Percentiles rank a stretch among this genome's conserved stretches.
Conservation (phyloP, 2,329 filamentous ascomycete species). For the Sporothrix pallida region DNA sequence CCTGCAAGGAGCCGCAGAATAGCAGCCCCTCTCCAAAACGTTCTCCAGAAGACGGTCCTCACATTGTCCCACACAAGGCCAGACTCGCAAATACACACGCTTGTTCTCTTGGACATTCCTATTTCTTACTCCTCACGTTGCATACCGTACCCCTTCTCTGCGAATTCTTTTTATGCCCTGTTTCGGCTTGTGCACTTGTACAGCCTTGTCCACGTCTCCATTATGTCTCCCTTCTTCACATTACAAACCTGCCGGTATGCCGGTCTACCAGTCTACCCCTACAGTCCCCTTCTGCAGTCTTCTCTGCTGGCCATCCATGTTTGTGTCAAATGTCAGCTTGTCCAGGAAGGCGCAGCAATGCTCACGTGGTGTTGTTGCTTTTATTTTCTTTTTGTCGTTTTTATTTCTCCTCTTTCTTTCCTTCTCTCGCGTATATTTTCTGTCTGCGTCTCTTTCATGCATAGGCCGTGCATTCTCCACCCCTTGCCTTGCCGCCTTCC, state of each 20-base stretch:
- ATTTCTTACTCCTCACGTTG: neutral
- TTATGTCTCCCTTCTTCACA: neutral
- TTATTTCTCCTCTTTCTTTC: neutral
- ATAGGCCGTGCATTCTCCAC: neutral
- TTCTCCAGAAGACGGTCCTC: neutral
- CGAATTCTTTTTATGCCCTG: neutral
- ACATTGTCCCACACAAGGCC: neutral
- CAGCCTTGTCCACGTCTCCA: neutral
- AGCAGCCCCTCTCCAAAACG: too few relatives aligned
- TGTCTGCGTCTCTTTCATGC: neutral
- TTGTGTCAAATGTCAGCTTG: neutral
- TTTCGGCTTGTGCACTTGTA: neutral
- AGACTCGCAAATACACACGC: too few relatives aligned
- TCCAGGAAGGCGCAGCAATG: constrained; percentile 19
- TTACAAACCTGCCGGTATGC: neutral
- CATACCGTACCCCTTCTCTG: neutral
- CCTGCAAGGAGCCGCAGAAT: constrained; percentile 3
- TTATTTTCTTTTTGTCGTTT: neutral
- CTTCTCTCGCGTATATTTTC: neutral
- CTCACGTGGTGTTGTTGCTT: constrained; percentile 3
- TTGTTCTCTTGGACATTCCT: neutral
- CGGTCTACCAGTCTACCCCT: neutral
- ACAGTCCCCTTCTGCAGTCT: neutral
- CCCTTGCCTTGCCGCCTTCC: neutral
- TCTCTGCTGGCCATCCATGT: too few relatives aligned